Evolutionary conservation across 495 filamentous ascomycete species (phyloP), one percentile per base, ranked within the genome.

Genomic region (Chaetomium fimeti): DNA sequence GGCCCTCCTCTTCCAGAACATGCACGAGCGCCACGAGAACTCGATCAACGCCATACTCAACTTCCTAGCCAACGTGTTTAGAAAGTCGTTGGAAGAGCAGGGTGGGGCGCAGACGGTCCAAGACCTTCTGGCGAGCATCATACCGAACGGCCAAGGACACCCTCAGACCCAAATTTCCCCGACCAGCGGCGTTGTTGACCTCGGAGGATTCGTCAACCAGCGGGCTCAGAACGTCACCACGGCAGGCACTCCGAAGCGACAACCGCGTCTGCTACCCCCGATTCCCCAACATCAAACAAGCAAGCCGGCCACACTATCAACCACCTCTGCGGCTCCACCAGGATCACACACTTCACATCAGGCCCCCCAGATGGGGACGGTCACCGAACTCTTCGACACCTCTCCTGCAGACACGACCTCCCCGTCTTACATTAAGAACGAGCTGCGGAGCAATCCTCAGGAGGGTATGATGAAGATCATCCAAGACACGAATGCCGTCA

Each of bases 31-130:
- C 36, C 94, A 98, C 70, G 95, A 98, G 74, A 96, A 92, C 69
- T 97, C 92, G 12, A 98, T 98, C 72, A 98, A 97, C 69, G 94
- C 95, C 27, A 98, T 98, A 67, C 81, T 98, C 18, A 96, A 92
- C 36, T 98, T 98, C 74, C 83, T 98, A 3, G 95, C 94, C 20
- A 97, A 94, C 11, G 91, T 98, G 11, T 98, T 97, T 79, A 90
- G 94, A 68, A 89, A 84, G 61, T 83, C 82, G 61, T 72, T 85
- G 53, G 83, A 85, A 72, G 79, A 81, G 57, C 80, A 83, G 59
- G 79, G 82, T n/a, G 87, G 86, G 51, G 75, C 81, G 0, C 85
- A 89, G 66, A 90, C 87, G 53, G 81, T 91, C 28, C 86, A 87
- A 20, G 89, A 89, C 64, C 84, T 91, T 54, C 84, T 93, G 71